phyloP scores from a whole-genome alignment of 2,329 filamentous ascomycete species.

The Fusarium pilosicola region DNA sequence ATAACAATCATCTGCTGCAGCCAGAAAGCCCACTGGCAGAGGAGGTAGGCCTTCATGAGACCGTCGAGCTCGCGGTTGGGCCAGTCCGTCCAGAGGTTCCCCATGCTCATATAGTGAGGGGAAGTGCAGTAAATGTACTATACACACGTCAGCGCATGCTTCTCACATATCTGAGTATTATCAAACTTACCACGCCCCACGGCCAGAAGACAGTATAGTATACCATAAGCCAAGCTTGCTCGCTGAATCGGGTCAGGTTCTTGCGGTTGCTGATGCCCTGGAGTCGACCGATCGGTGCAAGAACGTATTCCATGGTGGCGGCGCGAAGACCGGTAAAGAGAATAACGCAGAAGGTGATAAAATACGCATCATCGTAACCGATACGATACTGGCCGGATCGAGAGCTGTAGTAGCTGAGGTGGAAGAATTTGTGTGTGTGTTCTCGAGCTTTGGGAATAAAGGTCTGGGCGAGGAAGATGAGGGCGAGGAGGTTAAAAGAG shows the following conservation, averaged over 20 bases:
- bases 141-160: conserved; percentile 11
- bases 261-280: conserved; percentile 81
- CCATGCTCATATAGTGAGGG: conserved; percentile 79
- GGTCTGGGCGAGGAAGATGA: conserved; percentile 83
- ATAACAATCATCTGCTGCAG: conserved; percentile 94
- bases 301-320: conserved; percentile 84
- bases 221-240: conserved; percentile 90
- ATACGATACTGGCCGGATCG: conserved; percentile 75
- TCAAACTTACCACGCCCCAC: conserved; percentile 77
- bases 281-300: conserved; percentile 78
- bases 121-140: conserved; percentile 85
- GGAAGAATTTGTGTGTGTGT: conserved; percentile 88
- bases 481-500: conserved; percentile 84
- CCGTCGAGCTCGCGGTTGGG: conserved; percentile 79
- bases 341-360: conserved; percentile 83
- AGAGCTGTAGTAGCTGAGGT: conserved; percentile 83
- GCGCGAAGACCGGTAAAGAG: conserved; percentile 89
- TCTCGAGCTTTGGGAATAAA: conserved; percentile 82
- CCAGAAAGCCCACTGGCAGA: conserved; percentile 93
- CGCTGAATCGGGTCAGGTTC: conserved; percentile 83
- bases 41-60: conserved; percentile 86
- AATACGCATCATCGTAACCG: conserved; percentile 82
- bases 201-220: conserved; percentile 88
- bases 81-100: conserved; percentile 85
- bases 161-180: neutral